Evolutionary conservation across 441 rosid genomes (phyloP), one percentile per base, ranked within the genome.

Genomic region (Pelargonium cotyledonis): DNA sequence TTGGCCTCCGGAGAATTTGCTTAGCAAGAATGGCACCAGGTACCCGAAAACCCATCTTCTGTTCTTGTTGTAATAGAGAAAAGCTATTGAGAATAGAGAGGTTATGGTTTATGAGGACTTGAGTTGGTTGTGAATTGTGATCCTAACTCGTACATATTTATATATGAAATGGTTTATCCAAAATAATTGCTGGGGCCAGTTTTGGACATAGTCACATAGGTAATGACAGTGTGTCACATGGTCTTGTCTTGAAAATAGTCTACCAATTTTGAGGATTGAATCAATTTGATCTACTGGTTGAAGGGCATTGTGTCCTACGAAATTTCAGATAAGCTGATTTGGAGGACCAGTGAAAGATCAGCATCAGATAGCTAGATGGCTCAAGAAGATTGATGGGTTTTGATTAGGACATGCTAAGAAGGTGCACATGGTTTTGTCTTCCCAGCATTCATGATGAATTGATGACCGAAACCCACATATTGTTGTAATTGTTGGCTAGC

Each of bases 81-180:
- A 26, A 26, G 31, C 31, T 26, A 26, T 51, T 4, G 57, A 5
- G 5, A n/a, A 1, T 51, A 15, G 58, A 51, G 8, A 51, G 58
- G 58, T 15, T 51, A 26, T 26, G 31, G 31, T 26, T 26, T 26
- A 51, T 51, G 58, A 51, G 18, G 62, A 18, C 62, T 55, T 18
- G 62, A 55, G 62, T 55, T 55, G 62, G 26, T 15, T 55, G 26
- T 55, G 62, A 55, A 18, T 16, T 18, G 62, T 16, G 62, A 55
- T 55, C 62, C 10, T 55, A 55, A 1, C 9, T 55, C 8, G 26
- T 55, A 8, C 11, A 18, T 55, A 55, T 55, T 55, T 55, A 55
- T 55, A 55, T 21, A 55, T 55, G 62, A 55, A 16, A 16, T 55
- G 26, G 62, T 18, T 6, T 6, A n/a, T 55, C 26, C 1, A 0